Base-by-base conservation (phyloP, 108 stramenopile species). In the Fistulifera pelliculosa region DNA sequence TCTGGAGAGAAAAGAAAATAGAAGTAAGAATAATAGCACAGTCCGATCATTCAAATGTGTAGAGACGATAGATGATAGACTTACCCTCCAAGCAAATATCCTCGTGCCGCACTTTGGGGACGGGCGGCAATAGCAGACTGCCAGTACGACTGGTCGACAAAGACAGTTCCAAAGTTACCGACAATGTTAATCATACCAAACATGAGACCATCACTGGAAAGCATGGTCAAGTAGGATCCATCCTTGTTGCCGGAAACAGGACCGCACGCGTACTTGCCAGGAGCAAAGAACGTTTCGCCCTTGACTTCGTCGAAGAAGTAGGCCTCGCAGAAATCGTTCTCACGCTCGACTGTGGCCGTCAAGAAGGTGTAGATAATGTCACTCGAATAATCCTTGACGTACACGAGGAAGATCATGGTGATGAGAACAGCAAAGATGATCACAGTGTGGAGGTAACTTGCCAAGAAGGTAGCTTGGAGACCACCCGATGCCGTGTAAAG, bases 151-250 rank as follows among this genome's bases (percentile, higher is more conserved):
- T 94, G 90, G 53, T 94, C 94, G 18, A 92, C 87, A 55, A 94
- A 94, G 60, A 94, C 94, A 45, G 94, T 94, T 11, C 94, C 94
- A 52, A 94, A 94, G 88, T 94, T 94, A 38, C 94, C 94, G 41
- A 94, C 80, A 60, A 94, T 86, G 73, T 94, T 94, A 79, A 94
- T 94, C 40, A 94, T 70, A 40, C 90, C 94, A 64, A 94, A 94
- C 84, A 90, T 89, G 70, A 94, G 79, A 49, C 90, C 90, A 55
- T 69, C 85, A 47, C 57, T 50, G 25, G 87, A 89, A 18, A 90
- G 68, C 86, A 94, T 93, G 51, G 94, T 94, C 14, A 94, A 77
- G 81, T 90, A 94, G 10, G 84, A 86, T 35, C 94, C 94, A 16
- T 75, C 65, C 48, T 72, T 62, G 76, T 95, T 95, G n/a, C 80